Conservation (phyloP, 2,329 filamentous ascomycete species). For the Byssochlamys sp. region DNA sequence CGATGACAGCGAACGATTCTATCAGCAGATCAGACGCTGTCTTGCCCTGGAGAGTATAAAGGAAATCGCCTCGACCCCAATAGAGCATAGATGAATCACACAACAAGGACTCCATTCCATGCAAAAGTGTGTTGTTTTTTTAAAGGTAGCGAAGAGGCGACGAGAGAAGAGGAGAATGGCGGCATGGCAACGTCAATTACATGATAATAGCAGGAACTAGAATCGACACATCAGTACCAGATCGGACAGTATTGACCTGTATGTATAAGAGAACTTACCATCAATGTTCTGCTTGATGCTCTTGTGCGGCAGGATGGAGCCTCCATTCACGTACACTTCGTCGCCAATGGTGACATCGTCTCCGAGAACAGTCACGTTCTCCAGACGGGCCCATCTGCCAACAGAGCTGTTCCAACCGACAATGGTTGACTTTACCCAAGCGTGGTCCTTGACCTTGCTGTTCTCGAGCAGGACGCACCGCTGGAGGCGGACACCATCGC, state of each 20-base stretch:
- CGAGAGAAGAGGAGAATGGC: neutral
- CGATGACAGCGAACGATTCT: neutral
- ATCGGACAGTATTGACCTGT: neutral
- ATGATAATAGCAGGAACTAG: conserved; percentile 42
- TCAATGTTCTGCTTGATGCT: conserved; percentile 98
- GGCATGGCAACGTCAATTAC: conserved; percentile 21
- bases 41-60: neutral
- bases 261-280: conserved; percentile 37
- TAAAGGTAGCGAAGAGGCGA: conserved; percentile 1
- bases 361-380: conserved; percentile 95
- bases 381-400: conserved; percentile 86
- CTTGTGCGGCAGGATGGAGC: conserved; percentile 92
- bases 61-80: conserved; percentile 8
- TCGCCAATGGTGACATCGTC: conserved; percentile 97
- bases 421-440: conserved; percentile 97
- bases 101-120: conserved; percentile 30
- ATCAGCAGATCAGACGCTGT: conserved; percentile 1
- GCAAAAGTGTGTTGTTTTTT: conserved; percentile 19
- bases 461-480: conserved; percentile 80
- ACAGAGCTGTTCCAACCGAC: conserved; percentile 97
- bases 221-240: conserved; percentile 2
- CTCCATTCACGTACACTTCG: conserved; percentile 96
- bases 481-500: conserved; percentile 88
- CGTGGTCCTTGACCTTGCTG: conserved; percentile 95
- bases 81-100: conserved; percentile 18